These are phyloP conservation scores for Cyberlindnera sargentensis DNA, from an alignment of 805 yeast genomes.

Conservation along the genomic window DNA sequence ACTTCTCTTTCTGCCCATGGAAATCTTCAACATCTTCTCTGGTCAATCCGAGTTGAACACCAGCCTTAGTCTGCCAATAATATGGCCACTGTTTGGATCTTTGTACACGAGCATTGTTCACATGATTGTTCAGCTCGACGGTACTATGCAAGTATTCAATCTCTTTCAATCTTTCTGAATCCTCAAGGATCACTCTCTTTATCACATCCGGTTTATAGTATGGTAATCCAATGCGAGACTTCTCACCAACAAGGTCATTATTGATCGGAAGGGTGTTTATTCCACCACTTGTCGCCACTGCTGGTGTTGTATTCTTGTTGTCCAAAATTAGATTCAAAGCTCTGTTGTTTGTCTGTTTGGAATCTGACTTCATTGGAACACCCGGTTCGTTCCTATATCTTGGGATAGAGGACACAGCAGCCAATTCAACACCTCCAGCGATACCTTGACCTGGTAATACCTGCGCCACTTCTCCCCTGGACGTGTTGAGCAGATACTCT, in stretches of 20 bases:
- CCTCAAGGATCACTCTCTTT: slow-evolving; percentile 25
- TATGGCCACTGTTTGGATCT: slow-evolving; percentile 41
- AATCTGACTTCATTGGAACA: neutral
- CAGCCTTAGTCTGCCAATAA: slow-evolving; percentile 40
- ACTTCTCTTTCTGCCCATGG: slow-evolving; percentile 25
- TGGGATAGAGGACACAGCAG: slow-evolving; percentile 18
- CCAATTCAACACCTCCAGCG: slow-evolving; percentile 22
- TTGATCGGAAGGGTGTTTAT: slow-evolving; percentile 14
- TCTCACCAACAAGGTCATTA: slow-evolving; percentile 13
- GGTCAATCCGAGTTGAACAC: slow-evolving; percentile 29
- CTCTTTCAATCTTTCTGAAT: slow-evolving; percentile 34
- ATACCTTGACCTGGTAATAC: slow-evolving; percentile 26
- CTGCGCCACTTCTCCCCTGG: slow-evolving; percentile 18
- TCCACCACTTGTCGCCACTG: slow-evolving; percentile 1
- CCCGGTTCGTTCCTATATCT: slow-evolving; percentile 15
- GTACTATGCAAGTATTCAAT: slow-evolving; percentile 44
- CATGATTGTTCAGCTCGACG: slow-evolving; percentile 37
- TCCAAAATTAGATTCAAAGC: slow-evolving; percentile 11
- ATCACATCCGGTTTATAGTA: slow-evolving; percentile 26
- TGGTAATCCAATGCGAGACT: slow-evolving; percentile 37
- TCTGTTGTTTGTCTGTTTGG: slow-evolving; percentile 10
- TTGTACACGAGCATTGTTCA: slow-evolving; percentile 34
- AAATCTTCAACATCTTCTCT: slow-evolving; percentile 20
- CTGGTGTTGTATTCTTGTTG: slow-evolving; percentile 2
- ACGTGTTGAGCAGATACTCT: slow-evolving; percentile 16